phyloP scores from a whole-genome alignment of 805 yeast species.

The Starmerella potacharoeniae region DNA sequence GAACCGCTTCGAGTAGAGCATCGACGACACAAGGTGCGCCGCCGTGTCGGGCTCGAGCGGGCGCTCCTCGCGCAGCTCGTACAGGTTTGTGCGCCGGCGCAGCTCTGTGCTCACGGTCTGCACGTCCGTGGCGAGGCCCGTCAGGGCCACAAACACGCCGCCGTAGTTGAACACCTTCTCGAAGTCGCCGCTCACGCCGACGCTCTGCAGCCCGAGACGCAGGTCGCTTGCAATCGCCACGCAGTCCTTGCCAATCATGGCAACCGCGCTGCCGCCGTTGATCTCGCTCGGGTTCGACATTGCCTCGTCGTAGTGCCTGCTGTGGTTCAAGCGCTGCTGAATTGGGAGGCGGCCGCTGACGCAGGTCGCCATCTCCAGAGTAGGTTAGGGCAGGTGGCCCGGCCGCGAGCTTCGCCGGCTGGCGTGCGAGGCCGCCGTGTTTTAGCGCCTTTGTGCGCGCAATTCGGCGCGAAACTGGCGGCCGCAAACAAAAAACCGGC shows the following conservation, averaged over 20 bases:
- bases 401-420: background rate
- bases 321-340: background rate
- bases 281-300: conserved; percentile 33
- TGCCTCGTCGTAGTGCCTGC: background rate
- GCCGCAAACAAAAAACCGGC: too few species aligned
- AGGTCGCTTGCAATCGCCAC: conserved; percentile 95
- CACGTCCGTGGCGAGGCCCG: conserved; percentile 94
- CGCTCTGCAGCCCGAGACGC: conserved; percentile 84
- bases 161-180: conserved; percentile 85
- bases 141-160: conserved; percentile 67
- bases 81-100: conserved; percentile 74
- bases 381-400: background rate
- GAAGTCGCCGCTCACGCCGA: conserved; percentile 84
- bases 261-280: conserved; percentile 85
- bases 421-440: background rate
- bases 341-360: conserved; percentile 1
- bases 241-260: conserved; percentile 98
- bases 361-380: background rate
- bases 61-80: conserved; percentile 84
- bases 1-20: conserved; percentile 74
- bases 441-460: too few species aligned
- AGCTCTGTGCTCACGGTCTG: conserved; percentile 68
- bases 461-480: too few species aligned
- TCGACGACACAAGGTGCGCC: conserved; percentile 82
- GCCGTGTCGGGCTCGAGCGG: conserved; percentile 85